Base-by-base conservation (phyloP, 2,329 filamentous ascomycete species). In the Hawksworthiomyces lignivorus region DNA sequence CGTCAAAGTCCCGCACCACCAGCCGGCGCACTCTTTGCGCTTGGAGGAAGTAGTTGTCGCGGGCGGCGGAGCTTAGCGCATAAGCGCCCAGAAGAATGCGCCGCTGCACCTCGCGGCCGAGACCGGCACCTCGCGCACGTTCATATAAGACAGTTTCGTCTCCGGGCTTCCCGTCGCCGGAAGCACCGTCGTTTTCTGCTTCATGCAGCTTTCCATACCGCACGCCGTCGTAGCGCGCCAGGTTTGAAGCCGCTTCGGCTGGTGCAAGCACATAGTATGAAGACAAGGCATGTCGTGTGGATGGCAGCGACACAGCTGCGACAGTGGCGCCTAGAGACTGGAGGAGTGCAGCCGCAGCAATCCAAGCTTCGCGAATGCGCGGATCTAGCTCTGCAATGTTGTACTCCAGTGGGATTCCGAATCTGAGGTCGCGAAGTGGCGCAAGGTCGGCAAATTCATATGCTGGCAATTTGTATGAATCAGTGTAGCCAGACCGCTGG, bases 201-300 rank as follows among this genome's bases (percentile, higher is more conserved):
- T 11, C 17, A 15, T 21, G 14, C n/a, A 27, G 11, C 14, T 46
- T 73, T 2, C 92, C 92, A 62, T 94, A 98, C 10, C 92, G 83
- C n/a, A 97, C 79, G 17, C 92, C 92, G 54, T 98, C 94, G 60
- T 96, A 98, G 60, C 94, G 96, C 44, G 92, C 87, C 3, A 98
- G 76, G 55, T 98, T 98, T 14, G 90, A 97, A 2, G 87, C 87
- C 4, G 92, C 92, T 63, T 98, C 92, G 14, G 92, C 90, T 0
- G 92, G 87, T 1, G 92, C 94, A 43, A 98, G 80, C 43, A 98
- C 77, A 61, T 98, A 98, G 67, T 98, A 98, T 26, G 92, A 85
- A 17, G 88, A 86, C 1, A 98, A 75, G 0, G 92, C 90, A 51
- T 86, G 81, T 48, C 79, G 82, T 1, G 90, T 98, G 1, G 82